Percentiles rank a stretch among this genome's conserved stretches.
Evolutionary conservation across 1,284 basidiomycete species (phyloP).

Genomic region (Entoloma clypeatum): DNA sequence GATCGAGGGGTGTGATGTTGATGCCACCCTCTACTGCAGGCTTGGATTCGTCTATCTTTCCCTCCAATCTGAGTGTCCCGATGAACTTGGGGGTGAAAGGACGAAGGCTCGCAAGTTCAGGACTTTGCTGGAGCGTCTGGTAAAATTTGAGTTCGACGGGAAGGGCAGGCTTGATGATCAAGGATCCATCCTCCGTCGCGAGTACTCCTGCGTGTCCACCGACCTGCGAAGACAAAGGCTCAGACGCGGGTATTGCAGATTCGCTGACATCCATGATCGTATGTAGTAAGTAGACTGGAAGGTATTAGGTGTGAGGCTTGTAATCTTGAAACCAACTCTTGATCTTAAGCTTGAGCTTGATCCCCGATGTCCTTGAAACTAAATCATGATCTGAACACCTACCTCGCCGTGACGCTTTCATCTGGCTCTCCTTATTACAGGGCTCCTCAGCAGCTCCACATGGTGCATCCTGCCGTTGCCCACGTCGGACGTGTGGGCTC

Average conservation of each 20-base stretch:
- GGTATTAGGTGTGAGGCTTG: neutral
- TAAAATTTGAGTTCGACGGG: constrained; percentile 82
- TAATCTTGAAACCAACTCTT: neutral
- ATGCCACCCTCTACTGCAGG: constrained; percentile 21
- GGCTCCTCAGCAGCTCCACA: constrained; percentile 27
- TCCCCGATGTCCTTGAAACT: constrained; percentile 29
- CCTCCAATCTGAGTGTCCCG: constrained; percentile 71
- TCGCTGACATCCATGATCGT: constrained; percentile 4
- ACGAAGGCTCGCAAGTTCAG: constrained; percentile 41
- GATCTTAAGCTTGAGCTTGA: constrained; percentile 5
- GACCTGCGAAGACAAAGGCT: constrained; percentile 57
- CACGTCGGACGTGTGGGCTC: constrained; percentile 40
- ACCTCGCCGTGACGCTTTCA: constrained; percentile 38
- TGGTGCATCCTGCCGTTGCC: constrained; percentile 30
- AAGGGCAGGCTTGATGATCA: constrained; percentile 83
- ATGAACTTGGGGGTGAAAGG: constrained; percentile 70
- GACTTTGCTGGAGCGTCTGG: constrained; percentile 48
- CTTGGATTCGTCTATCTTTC: constrained; percentile 41
- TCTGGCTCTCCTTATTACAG: constrained; percentile 27
- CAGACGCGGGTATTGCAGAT: constrained; percentile 7
- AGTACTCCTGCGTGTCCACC: constrained; percentile 85
- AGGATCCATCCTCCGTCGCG: constrained; percentile 68
- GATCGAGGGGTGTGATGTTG: constrained; percentile 27
- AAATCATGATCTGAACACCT: constrained; percentile 36
- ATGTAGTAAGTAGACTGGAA: too few species aligned